Base-by-base conservation (phyloP, 176 grass and related monocot species). In the Zoysia japonica region DNA sequence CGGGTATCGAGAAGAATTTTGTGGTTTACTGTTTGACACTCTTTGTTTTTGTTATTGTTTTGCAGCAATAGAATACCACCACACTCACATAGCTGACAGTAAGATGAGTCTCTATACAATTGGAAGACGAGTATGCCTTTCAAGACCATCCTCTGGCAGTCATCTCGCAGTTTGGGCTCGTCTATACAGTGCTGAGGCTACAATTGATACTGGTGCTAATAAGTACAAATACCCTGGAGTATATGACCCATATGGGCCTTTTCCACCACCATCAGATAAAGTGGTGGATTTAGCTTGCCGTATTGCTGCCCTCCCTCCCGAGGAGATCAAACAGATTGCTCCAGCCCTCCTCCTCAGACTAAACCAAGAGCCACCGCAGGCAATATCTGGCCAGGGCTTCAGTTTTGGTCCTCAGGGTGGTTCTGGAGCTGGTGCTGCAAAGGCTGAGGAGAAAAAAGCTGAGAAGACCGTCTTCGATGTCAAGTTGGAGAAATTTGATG, bases 241-340 rank as follows among this genome's bases (percentile, higher is more conserved):
- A 61, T 98, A 98, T 61, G 87, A 93, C 5, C 95, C 95, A 14
- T 98, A 84, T 73, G 95, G 95, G 51, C 85, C 88, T 6, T 89
- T 68, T 77, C 54, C 88, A 35, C 85, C 95, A 70, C 88, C 83
- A 9, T 98, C 96, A 4, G 84, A 91, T 39, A 94, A 94, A 85
- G 87, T 98, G 55, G 82, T 98, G 52, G 80, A 92, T 63, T 70
- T 94, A 61, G 90, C 92, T 2, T 92, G 94, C 14, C 92, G 86
- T 28, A 98, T 98, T 61, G 87, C 90, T 7, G 75, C 83, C 11
- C 86, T 98, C 9, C 88, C 88, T 46, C 90, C 88, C 3, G 89
- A 90, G 77, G 96, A 98, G 62, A 88, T 98, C 77, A 98, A 98
- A 62, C 96, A 98, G 75, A 94, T 98, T n/a, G 90, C 92, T 47